These are phyloP conservation scores for Oryza brachyantha DNA, from an alignment of 176 grass and related monocot species.

Conservation along the genomic window DNA sequence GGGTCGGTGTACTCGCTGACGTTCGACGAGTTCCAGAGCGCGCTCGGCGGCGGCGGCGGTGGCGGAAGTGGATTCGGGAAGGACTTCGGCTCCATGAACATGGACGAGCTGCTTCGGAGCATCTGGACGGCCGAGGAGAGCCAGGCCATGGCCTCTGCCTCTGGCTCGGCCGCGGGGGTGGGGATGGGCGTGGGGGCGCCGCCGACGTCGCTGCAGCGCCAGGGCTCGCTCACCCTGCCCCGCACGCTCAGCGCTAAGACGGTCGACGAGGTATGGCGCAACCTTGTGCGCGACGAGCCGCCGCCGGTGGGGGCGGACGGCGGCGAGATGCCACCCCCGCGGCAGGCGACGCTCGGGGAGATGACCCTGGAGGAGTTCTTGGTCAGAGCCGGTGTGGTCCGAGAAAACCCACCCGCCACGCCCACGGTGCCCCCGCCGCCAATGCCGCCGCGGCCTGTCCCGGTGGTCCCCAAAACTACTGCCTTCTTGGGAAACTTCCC, in stretches of 20 bases:
- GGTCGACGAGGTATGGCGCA: conserved; percentile 85
- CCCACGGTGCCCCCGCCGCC: background rate
- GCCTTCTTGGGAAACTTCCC: conserved; percentile 45
- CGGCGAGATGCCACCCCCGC: conserved; percentile 12
- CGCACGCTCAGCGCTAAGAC: conserved; percentile 80
- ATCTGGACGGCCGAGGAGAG: conserved; percentile 95
- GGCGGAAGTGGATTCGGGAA: conserved; percentile 42
- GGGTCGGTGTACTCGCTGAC: conserved; percentile 78
- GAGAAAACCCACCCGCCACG: conserved; percentile 37
- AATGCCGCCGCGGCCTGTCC: conserved; percentile 35
- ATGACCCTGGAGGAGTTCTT: conserved; percentile 93
- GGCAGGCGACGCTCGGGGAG: conserved; percentile 74
- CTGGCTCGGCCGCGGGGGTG: background rate
- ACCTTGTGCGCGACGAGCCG: conserved; percentile 50
- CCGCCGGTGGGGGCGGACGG: background rate
- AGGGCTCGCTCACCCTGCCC: conserved; percentile 75
- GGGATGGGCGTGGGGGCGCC: background rate
- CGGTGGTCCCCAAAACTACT: conserved; percentile 34
- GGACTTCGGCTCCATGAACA: conserved; percentile 92
- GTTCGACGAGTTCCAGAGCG: conserved; percentile 84
- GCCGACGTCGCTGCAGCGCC: conserved; percentile 45
- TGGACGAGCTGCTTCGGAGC: conserved; percentile 93
- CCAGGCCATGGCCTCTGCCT: conserved; percentile 59
- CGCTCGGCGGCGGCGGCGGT: conserved; percentile 34
- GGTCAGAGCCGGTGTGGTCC: conserved; percentile 70